These are phyloP conservation scores for Actinomortierella ambigua DNA, from an alignment of 371 early-diverging fungal genomes.

Conservation along the genomic window DNA sequence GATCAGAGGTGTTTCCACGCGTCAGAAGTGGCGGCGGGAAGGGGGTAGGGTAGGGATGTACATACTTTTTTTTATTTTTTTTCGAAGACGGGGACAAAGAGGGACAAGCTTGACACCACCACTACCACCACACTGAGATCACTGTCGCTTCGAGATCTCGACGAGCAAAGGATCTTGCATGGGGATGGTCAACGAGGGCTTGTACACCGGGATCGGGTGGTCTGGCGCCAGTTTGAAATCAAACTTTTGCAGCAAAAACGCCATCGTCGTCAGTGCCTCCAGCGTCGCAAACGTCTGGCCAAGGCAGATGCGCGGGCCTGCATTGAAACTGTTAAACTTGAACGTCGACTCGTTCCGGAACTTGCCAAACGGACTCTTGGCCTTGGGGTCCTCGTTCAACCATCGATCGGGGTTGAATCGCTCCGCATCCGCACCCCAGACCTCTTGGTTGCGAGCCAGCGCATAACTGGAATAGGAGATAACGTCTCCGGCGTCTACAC, in stretches of 20 bases:
- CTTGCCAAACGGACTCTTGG: slow-evolving; percentile 26
- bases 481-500: slow-evolving; percentile 53
- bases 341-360: slow-evolving; percentile 28
- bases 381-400: slow-evolving; percentile 27
- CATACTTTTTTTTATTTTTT: too few species aligned
- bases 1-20: too few species aligned
- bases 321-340: slow-evolving; percentile 40
- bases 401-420: slow-evolving; percentile 67
- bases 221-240: slow-evolving; percentile 1
- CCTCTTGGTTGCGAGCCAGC: slow-evolving; percentile 51
- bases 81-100: too few species aligned
- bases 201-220: background rate
- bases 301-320: slow-evolving; percentile 32
- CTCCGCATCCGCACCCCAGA: slow-evolving; percentile 68
- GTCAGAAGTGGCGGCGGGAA: too few species aligned
- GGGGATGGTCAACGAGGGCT: background rate
- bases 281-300: slow-evolving; percentile 6
- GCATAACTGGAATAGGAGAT: slow-evolving; percentile 52
- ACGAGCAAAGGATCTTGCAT: background rate
- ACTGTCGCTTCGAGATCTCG: background rate
- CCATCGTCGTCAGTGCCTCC: slow-evolving; percentile 4
- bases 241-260: slow-evolving; percentile 1
- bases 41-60: too few species aligned
- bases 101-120: too few species aligned
- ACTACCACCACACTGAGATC: too few species aligned